Base-by-base conservation (phyloP, 129 eudicot genomes). In the carrot (Daucus carota) region DNA sequence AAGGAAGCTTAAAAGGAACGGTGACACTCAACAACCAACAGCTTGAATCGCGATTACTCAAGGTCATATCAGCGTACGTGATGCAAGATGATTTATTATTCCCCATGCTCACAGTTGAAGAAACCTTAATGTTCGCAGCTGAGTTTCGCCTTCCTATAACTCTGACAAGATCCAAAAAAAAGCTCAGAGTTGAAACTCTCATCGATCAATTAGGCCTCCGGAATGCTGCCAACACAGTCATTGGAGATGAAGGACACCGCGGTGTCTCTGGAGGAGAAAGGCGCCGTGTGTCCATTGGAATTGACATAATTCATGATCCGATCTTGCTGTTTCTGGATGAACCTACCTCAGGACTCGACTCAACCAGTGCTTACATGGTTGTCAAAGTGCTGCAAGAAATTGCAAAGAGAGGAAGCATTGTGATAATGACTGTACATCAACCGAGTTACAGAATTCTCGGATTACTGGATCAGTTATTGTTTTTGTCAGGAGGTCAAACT, bases 291-390 rank as follows among this genome's bases (percentile, higher is more conserved):
- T 63, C 70, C 9, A 63, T 63, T 0, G 70, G 70, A 63, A 63
- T 63, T 11, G 70, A 63, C 8, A 63, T 63, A 31, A 63, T 63
- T 31, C 41, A 63, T 31, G 41, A 63, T 63, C 41, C 70, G 1
- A 63, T 63, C 20, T 29, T 63, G 17, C 41, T 63, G 16, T 63
- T 63, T 31, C 41, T 63, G 4, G 70, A 31, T 31, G 70, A 63
- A 31, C 70, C 70, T 34, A 63, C 70, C 20, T 63, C 69, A 13
- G 70, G 70, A 3, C 70, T 63, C 22, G 70, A 63, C 70, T 63
- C 70, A 29, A 63, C 41, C 33, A 63, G 41, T 29, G 70, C 70
- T 10, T 63, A 26, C 33, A 31, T 63, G 70, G 70, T 63, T 28
- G 70, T 63, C 1, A 63, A 63, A 31, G 70, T 63, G 20, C 31